Evolutionary conservation across 306 rosid species (phyloP).

Genomic region (Fagus crenata): DNA sequence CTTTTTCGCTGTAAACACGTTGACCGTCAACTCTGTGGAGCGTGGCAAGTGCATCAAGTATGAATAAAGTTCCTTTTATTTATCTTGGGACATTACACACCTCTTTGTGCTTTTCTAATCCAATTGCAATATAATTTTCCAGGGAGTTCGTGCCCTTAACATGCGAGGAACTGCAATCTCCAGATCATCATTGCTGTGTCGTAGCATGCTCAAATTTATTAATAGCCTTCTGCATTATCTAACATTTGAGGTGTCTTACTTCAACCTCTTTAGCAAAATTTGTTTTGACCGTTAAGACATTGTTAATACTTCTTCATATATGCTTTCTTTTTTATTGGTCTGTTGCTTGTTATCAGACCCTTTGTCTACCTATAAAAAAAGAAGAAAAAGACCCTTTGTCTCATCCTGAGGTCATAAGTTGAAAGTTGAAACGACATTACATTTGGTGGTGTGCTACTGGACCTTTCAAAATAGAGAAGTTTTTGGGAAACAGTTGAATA

Average conservation of each 20-base stretch:
- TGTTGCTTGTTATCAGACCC: background rate
- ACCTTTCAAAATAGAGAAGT: background rate
- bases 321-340: background rate
- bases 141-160: conserved; percentile 86
- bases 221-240: conserved; percentile 90
- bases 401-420: background rate
- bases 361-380: background rate
- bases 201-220: conserved; percentile 95
- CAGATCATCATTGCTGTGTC: conserved; percentile 92
- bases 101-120: conserved; percentile 23
- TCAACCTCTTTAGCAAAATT: conserved; percentile 8
- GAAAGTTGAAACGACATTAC: background rate
- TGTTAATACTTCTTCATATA: background rate
- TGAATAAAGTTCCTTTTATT: conserved; percentile 23
- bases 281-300: conserved; percentile 7
- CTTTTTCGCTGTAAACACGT: conserved; percentile 95
- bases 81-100: conserved; percentile 20
- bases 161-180: conserved; percentile 84
- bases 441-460: background rate
- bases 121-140: conserved; percentile 26
- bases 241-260: conserved; percentile 82
- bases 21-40: conserved; percentile 94
- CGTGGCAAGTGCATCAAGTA: conserved; percentile 99
- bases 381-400: background rate
- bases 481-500: conserved; percentile 7